A percentile compares a stretch with the other conserved stretches of the same genome.
Evolutionary conservation across 1,284 basidiomycete genomes (phyloP).

Genomic region (Ceratobasidium sp.): DNA sequence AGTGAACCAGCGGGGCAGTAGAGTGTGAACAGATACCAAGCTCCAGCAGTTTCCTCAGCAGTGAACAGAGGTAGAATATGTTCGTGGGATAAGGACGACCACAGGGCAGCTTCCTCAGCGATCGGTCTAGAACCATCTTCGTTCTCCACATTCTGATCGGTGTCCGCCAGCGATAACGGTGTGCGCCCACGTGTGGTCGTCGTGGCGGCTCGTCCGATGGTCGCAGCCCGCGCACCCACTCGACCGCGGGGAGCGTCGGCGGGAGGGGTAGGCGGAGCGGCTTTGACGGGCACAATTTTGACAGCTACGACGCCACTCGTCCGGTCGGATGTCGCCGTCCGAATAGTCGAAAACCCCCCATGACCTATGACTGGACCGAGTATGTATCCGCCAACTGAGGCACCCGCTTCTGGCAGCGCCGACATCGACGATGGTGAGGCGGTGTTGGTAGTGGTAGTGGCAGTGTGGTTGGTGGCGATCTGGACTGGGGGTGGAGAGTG

Average conservation of each 20-base stretch:
- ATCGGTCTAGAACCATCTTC: conserved; percentile 54
- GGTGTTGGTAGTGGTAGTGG: conserved; percentile 20
- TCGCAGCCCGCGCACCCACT: conserved; percentile 43
- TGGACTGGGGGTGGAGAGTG: conserved; percentile 33
- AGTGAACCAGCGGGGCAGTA: conserved; percentile 88
- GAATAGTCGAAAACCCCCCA: conserved; percentile 90
- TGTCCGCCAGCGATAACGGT: conserved; percentile 63
- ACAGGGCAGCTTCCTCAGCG: conserved; percentile 83
- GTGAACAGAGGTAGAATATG: conserved; percentile 87
- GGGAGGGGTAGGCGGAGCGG: conserved; percentile 62
- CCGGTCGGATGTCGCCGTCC: conserved; percentile 74
- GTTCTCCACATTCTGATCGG: not conserved
- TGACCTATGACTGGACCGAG: conserved; percentile 84
- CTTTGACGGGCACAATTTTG: conserved; percentile 78
- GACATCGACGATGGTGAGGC: conserved; percentile 21
- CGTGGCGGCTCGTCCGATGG: conserved; percentile 35
- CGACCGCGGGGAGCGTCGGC: conserved; percentile 48
- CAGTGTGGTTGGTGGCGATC: not conserved
- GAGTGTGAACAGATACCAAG: conserved; percentile 88
- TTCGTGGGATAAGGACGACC: conserved; percentile 80
- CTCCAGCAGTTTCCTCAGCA: conserved; percentile 71
- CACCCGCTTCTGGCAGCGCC: conserved; percentile 39
- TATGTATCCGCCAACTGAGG: conserved; percentile 65
- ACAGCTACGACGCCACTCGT: conserved; percentile 77
- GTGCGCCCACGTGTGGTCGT: conserved; percentile 58